These are phyloP conservation scores for Pisolithus sp. DNA, from an alignment of 768 basidiomycete species.

Conservation along the genomic window DNA sequence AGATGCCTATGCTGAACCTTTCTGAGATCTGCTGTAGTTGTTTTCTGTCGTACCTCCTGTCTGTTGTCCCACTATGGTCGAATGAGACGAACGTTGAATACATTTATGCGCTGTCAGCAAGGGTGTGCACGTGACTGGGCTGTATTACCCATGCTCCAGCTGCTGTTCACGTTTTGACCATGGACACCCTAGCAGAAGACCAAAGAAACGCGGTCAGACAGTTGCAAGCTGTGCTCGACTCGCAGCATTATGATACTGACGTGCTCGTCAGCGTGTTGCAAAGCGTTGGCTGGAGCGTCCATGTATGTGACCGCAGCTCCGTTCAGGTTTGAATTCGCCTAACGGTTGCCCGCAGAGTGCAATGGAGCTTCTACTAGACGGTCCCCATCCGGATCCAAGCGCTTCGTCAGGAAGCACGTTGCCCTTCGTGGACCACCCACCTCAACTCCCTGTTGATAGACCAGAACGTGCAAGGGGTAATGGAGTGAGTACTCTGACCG, in stretches of 20 bases:
- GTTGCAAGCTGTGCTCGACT: constrained; percentile 10
- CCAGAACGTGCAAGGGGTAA: not conserved
- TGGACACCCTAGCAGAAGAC: constrained; percentile 8
- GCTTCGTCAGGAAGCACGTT: not conserved
- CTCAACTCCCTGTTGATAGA: not conserved
- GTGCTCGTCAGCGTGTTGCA: constrained; percentile 54
- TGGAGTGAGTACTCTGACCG: not conserved
- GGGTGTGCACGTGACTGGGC: too few species aligned
- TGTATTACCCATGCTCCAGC: not conserved
- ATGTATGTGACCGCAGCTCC: constrained; percentile 35
- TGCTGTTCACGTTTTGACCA: not conserved
- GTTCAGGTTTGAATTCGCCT: too few species aligned
- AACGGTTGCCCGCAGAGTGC: not conserved
- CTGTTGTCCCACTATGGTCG: not conserved
- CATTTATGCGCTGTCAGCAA: too few species aligned
- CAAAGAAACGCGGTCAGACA: constrained; percentile 12
- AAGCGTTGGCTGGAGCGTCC: constrained; percentile 66
- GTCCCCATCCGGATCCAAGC: not conserved
- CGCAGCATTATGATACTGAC: constrained; percentile 49
- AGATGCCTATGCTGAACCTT: constrained; percentile 45
- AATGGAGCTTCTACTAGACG: not conserved
- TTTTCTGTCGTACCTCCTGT: not conserved
- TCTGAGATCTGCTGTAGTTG: constrained; percentile 37
- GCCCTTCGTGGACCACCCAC: not conserved
- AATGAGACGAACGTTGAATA: not conserved